Conservation (phyloP, 768 basidiomycete genomes). For the Termitomyces sp. region DNA sequence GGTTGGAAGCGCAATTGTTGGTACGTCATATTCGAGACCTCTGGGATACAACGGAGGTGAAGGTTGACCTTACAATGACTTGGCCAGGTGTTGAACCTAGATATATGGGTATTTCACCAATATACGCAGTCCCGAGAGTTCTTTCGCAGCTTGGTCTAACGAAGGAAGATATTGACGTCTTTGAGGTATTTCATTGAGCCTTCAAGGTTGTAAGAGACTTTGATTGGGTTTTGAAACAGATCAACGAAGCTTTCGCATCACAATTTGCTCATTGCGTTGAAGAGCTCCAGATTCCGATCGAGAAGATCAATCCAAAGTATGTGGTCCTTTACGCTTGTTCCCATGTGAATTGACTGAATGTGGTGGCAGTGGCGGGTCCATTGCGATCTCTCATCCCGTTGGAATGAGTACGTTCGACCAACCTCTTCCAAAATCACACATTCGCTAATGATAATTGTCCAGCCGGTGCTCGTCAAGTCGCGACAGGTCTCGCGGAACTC, state of each 20-base stretch:
- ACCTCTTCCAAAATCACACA: neutral
- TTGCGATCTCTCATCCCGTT: conserved; percentile 77
- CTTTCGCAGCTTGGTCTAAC: conserved; percentile 55
- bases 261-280: conserved; percentile 93
- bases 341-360: neutral
- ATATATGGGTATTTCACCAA: conserved; percentile 75
- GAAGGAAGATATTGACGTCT: conserved; percentile 73
- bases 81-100: conserved; percentile 64
- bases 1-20: conserved; percentile 72
- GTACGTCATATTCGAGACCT: conserved; percentile 30
- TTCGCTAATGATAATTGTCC: conserved; percentile 12
- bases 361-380: conserved; percentile 72
- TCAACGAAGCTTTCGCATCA: conserved; percentile 89
- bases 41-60: neutral
- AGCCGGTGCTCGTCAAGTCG: conserved; percentile 85
- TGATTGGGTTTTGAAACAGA: conserved; percentile 33
- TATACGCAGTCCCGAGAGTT: conserved; percentile 67
- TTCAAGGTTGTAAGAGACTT: neutral
- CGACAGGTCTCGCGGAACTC: conserved; percentile 83
- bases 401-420: conserved; percentile 67
- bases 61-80: neutral
- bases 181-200: conserved; percentile 47
- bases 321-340: conserved; percentile 18
- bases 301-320: conserved; percentile 84
- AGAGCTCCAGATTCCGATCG: conserved; percentile 66